phyloP scores from a whole-genome alignment of 2,329 filamentous ascomycete genomes.

The Trichoderma sp. region DNA sequence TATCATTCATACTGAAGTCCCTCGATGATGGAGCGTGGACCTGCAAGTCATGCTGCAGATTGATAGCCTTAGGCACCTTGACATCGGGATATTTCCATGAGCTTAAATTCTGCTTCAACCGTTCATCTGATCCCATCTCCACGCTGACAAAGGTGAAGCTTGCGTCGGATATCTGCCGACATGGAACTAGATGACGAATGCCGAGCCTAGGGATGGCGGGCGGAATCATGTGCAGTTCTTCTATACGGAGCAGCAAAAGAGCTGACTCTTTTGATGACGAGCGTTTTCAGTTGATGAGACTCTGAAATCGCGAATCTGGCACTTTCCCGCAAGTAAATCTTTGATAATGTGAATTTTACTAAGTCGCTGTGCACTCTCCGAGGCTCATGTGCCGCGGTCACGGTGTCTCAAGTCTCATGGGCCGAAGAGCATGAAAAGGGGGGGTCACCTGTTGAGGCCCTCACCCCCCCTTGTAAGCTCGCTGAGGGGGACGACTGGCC shows the following conservation, averaged over 20 bases:
- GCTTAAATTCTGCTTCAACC: background rate
- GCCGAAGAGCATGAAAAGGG: background rate
- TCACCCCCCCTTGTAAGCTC: background rate
- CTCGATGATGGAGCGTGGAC: background rate
- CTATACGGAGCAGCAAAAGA: too few relatives aligned
- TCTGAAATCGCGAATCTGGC: background rate
- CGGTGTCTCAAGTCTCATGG: slow-evolving; percentile 30
- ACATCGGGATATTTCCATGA: background rate
- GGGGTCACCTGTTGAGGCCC: background rate
- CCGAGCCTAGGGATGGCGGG: slow-evolving; percentile 11
- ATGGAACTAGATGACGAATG: slow-evolving; percentile 16
- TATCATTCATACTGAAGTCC: background rate
- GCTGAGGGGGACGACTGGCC: background rate
- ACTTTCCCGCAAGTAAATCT: background rate
- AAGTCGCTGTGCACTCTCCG: background rate
- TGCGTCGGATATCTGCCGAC: background rate
- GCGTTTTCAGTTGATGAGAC: background rate
- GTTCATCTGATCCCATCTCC: too few relatives aligned
- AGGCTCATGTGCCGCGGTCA: slow-evolving; percentile 31
- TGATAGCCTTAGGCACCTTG: too few relatives aligned
- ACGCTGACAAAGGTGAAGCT: background rate
- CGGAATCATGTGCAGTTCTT: slow-evolving; percentile 10
- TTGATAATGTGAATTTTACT: background rate
- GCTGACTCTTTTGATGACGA: background rate
- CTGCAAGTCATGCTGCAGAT: background rate